Base-by-base conservation (phyloP, 257 asterid species). In the Plectranthus barbatus region DNA sequence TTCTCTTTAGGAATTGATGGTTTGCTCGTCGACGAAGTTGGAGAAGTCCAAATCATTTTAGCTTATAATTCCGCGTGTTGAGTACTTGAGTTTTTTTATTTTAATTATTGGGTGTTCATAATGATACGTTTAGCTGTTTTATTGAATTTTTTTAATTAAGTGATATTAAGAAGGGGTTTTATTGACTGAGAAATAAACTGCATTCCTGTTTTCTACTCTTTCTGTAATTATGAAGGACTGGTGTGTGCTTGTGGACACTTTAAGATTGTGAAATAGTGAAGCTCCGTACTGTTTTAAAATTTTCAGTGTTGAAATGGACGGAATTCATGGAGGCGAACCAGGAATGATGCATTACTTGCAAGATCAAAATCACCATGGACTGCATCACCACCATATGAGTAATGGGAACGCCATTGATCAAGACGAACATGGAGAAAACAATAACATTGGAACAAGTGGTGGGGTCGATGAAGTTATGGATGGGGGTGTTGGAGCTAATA, bases 311-410 rank as follows among this genome's bases (percentile, higher is more conserved):
- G 41, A 40, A 54, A 83, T 82, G 88, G 88, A 84, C 19, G 81
- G 76, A 44, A 55, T 74, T 63, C 79, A 75, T 58, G 82, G 63
- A 60, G 75, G 66, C 60, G 84, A 83, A 33, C 72, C 78, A 11
- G 82, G 74, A 47, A 72, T 80, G 79, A 72, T 77, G 81, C 84
- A 78, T 67, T 83, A 79, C 72, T 68, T 83, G 76, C 80, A 79
- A 40, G 94, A 83, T 67, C 81, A 85, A 24, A 83, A 75, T 67
- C 84, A 74, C 39, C 82, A 72, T 57, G 85, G 81, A 12, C 56
- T 81, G 68, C 80, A 72, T 55, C 82, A 76, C 67, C 84, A 58
- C 64, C 64, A 75, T 41, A 21, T 81, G 74, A 76, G 62, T 42
- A 70, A 74, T 63, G 84, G 83, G 52, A 58, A 61, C 42, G 72